Evolutionary conservation across 805 yeast species (phyloP), one percentile per base, ranked within the genome.

Genomic region (Saccharomycopsis sp.): DNA sequence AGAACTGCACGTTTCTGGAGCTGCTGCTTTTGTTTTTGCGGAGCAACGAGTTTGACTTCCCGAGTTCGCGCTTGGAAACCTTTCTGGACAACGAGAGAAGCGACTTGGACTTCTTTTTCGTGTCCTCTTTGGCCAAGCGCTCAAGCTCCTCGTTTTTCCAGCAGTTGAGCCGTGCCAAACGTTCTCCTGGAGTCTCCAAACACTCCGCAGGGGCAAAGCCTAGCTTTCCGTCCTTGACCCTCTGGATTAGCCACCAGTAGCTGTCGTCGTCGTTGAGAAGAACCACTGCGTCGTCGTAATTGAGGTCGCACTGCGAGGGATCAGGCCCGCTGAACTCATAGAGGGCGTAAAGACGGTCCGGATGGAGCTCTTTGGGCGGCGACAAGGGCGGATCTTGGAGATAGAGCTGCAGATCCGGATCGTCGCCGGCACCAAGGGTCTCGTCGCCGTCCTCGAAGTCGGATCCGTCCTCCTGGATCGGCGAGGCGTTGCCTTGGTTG

Each of bases 151-250:
- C 97, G 71, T 92, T 92, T 64, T 89, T 85, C 82, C 92, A 89
- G 71, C 97, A 89, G 69, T 94, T 94, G 47, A 91, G 75, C 57
- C 98, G 77, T 0, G 99, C 99, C 56, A 94, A 72, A 59, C 98
- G 76, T 71, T 94, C 99, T 52, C 84, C 87, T 61, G 89, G 91
- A 0, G 97, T 89, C 70, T 94, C 99, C 41, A 94, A 73, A 58
- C 94, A 83, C 69, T 94, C 99, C 0, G 97, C 98, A 1, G 99
- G 99, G 1, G 95, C 95, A 74, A 91, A 94, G 1, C 99, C 99
- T 55, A 92, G 83, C 63, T 83, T 79, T 2, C 84, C 84, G 67
- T 84, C 87, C 51, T 68, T 70, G 48, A 75, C 75, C 60, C 77
- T 68, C 65, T 79, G 70, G 64, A 94, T 92, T 9, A 92, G 75